Percentiles rank a stretch among this genome's conserved stretches.
phyloP scores from a whole-genome alignment of 176 grass and related monocot genomes.

The Dendrocalamus sinicus region DNA sequence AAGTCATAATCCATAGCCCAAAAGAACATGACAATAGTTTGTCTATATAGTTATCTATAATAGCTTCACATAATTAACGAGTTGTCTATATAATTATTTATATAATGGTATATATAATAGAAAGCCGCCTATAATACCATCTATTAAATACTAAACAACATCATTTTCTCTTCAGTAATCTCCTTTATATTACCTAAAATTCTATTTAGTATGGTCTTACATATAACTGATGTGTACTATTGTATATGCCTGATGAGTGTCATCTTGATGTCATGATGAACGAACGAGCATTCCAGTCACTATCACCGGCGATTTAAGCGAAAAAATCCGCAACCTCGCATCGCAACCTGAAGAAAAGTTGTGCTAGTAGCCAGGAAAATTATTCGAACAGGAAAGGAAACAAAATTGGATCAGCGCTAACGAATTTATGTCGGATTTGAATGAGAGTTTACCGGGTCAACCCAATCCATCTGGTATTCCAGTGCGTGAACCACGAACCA shows the following conservation, averaged over 20 bases:
- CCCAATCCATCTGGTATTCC: not conserved
- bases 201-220: too few species aligned
- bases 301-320: not conserved
- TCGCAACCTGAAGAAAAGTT: not conserved
- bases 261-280: not conserved
- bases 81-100: too few species aligned
- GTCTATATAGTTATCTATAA: too few species aligned
- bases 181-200: too few species aligned
- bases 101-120: too few species aligned
- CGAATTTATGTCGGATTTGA: not conserved
- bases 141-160: too few species aligned
- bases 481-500: not conserved
- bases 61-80: too few species aligned
- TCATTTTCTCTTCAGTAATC: too few species aligned
- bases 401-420: slow-evolving; percentile 3
- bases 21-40: too few species aligned
- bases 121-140: too few species aligned
- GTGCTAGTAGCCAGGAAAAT: not conserved
- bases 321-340: not conserved
- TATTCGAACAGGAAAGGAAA: not conserved
- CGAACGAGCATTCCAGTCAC: slow-evolving; percentile 21
- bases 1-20: too few species aligned
- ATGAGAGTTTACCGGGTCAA: slow-evolving; percentile 42
- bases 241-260: not conserved
- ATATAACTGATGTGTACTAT: too few species aligned